A percentile compares a stretch with the other conserved stretches of the same genome.
Evolutionary conservation across 176 grass and related monocot species (phyloP).

Genomic region (Urochloa ruziziensis): DNA sequence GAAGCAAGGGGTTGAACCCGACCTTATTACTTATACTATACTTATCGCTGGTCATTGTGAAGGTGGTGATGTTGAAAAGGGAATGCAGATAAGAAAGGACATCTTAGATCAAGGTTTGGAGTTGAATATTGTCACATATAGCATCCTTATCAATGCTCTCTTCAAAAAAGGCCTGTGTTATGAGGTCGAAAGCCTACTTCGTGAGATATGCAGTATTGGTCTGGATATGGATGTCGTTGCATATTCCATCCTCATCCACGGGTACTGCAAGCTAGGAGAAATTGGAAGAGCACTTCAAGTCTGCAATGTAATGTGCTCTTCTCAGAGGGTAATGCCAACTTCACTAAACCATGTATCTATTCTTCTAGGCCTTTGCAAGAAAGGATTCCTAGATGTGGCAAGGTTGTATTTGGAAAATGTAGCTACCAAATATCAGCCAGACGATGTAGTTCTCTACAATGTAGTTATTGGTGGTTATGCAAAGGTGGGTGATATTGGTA

Average conservation of each 20-base stretch:
- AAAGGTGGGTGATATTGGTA: slow-evolving; percentile 74
- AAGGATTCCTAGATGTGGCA: slow-evolving; percentile 62
- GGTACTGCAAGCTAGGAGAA: slow-evolving; percentile 78
- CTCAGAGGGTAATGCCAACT: slow-evolving; percentile 59
- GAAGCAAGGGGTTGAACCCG: slow-evolving; percentile 61
- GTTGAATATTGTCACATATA: slow-evolving; percentile 94
- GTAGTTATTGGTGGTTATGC: slow-evolving; percentile 80
- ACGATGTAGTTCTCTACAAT: slow-evolving; percentile 74
- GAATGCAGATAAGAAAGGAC: slow-evolving; percentile 69
- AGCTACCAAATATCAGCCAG: slow-evolving; percentile 43
- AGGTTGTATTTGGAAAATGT: slow-evolving; percentile 86
- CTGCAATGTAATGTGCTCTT: slow-evolving; percentile 64
- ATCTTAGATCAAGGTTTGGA: slow-evolving; percentile 63
- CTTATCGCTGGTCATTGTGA: slow-evolving; percentile 71
- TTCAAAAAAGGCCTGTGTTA: slow-evolving; percentile 61
- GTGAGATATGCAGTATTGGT: slow-evolving; percentile 69
- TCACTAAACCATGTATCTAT: slow-evolving; percentile 58
- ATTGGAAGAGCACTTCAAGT: slow-evolving; percentile 75
- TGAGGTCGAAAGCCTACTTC: slow-evolving; percentile 78
- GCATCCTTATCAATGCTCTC: slow-evolving; percentile 73
- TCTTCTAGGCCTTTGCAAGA: slow-evolving; percentile 80
- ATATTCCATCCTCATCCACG: slow-evolving; percentile 89
- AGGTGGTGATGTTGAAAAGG: slow-evolving; percentile 76
- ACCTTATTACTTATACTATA: slow-evolving; percentile 90
- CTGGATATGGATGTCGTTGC: slow-evolving; percentile 84